A percentile compares a stretch with the other conserved stretches of the same genome.
phyloP scores from a whole-genome alignment of 2,329 filamentous ascomycete genomes.

The Polychaeton citri region DNA sequence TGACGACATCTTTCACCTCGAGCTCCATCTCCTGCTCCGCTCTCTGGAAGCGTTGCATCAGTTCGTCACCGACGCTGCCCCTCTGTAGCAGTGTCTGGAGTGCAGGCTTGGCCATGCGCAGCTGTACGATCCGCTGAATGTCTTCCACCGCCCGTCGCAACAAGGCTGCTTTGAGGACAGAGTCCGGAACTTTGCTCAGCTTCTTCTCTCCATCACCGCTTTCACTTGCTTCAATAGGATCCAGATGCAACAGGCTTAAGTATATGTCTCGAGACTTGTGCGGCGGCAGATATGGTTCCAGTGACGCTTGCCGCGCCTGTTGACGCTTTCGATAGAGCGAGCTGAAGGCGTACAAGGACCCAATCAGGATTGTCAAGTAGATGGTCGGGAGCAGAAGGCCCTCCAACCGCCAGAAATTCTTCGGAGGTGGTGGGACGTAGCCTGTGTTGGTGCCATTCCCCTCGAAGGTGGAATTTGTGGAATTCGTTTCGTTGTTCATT shows the following conservation, averaged over 20 bases:
- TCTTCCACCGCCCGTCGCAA: slow-evolving; percentile 83
- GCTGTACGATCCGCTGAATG: slow-evolving; percentile 78
- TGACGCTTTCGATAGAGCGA: slow-evolving; percentile 88
- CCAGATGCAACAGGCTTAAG: slow-evolving; percentile 76
- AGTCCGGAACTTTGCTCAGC: slow-evolving; percentile 57
- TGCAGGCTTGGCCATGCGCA: slow-evolving; percentile 79
- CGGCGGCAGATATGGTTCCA: slow-evolving; percentile 87
- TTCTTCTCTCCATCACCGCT: slow-evolving; percentile 53
- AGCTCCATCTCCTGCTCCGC: slow-evolving; percentile 98
- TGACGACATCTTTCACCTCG: slow-evolving; percentile 84
- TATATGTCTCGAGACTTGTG: slow-evolving; percentile 92
- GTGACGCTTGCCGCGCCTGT: slow-evolving; percentile 61
- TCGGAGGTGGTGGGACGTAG: slow-evolving; percentile 10
- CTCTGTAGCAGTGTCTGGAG: slow-evolving; percentile 71
- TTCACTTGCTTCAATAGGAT: slow-evolving; percentile 29
- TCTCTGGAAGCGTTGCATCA: slow-evolving; percentile 82
- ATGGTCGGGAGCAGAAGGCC: slow-evolving; percentile 75
- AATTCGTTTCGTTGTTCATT: slow-evolving; percentile 17
- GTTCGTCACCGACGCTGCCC: slow-evolving; percentile 87
- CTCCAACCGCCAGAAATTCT: slow-evolving; percentile 44
- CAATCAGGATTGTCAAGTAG: slow-evolving; percentile 77
- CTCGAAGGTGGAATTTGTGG: slow-evolving; percentile 10
- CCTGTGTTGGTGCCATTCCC: slow-evolving; percentile 13
- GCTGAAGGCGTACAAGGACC: slow-evolving; percentile 83
- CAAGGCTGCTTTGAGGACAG: slow-evolving; percentile 74